Conservation (phyloP, 345 rosid species). For the Sisymbrium altissimum region DNA sequence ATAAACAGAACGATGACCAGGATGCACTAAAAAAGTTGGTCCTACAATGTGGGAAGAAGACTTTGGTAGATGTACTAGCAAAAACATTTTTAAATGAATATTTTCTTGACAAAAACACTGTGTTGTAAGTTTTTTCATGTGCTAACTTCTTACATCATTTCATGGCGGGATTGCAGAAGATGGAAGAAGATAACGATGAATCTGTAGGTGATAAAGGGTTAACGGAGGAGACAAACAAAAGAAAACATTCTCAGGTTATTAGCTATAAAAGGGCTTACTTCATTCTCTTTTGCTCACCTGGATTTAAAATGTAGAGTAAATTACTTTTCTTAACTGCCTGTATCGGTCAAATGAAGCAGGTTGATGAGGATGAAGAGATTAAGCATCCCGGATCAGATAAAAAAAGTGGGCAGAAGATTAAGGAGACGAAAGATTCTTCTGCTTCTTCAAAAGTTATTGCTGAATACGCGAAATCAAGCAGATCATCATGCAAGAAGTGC, state of each 20-base stretch:
- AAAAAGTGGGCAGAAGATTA: slow-evolving; percentile 5
- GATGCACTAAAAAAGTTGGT: slow-evolving; percentile 61
- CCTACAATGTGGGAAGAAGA: slow-evolving; percentile 29
- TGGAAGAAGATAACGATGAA: slow-evolving; percentile 25
- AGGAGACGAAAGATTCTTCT: slow-evolving; percentile 13
- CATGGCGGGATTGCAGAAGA: slow-evolving; percentile 22
- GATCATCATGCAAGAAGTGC: slow-evolving; percentile 84
- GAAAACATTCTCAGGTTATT: slow-evolving; percentile 32
- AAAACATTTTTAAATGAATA: not conserved
- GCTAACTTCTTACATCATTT: slow-evolving; percentile 8
- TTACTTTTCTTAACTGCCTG: not conserved
- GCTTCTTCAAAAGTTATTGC: slow-evolving; percentile 42
- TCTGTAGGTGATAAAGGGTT: slow-evolving; percentile 8
- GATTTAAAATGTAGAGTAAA: not conserved
- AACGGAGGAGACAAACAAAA: slow-evolving; percentile 27
- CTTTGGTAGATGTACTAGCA: slow-evolving; percentile 34
- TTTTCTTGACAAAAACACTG: not conserved
- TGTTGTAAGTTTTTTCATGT: not conserved
- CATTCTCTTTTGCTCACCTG: slow-evolving; percentile 1
- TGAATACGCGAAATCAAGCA: slow-evolving; percentile 82
- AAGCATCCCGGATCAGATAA: not conserved
- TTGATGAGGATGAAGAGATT: not conserved
- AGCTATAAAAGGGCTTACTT: not conserved
- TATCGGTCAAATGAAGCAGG: not conserved
- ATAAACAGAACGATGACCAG: slow-evolving; percentile 56